Evolutionary conservation across 2,329 filamentous ascomycete genomes (phyloP).

Genomic region (Myotisia sp.): DNA sequence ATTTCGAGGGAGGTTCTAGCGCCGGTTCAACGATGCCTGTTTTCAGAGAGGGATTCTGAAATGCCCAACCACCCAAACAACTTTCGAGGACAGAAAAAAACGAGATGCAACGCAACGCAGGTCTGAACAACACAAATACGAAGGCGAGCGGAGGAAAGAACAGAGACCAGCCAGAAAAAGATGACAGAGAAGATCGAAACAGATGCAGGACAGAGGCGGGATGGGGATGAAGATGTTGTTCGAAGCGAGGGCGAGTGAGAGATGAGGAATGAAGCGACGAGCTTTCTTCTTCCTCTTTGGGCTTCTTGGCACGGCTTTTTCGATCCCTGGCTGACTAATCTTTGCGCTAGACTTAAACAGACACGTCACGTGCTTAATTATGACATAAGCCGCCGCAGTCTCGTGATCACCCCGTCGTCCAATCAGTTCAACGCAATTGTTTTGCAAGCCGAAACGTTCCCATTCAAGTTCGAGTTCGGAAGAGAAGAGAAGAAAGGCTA

Average conservation of each 20-base stretch:
- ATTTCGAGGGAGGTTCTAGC: conserved; percentile 18
- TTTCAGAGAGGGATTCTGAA: conserved; percentile 1
- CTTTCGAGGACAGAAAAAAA: conserved; percentile 5
- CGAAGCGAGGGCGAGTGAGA: conserved; percentile 5
- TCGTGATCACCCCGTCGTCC: too few relatives aligned
- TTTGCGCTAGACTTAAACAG: conserved; percentile 7
- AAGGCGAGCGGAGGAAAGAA: conserved; percentile 3
- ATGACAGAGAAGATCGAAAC: conserved; percentile 16
- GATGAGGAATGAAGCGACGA: conserved; percentile 13
- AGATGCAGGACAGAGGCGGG: conserved; percentile 6
- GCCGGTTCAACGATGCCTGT: not conserved
- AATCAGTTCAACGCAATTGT: too few relatives aligned
- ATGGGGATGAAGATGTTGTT: conserved; percentile 5
- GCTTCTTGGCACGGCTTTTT: conserved; percentile 6
- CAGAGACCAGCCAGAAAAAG: conserved; percentile 11
- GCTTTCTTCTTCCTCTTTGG: conserved; percentile 8
- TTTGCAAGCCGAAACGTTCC: too few relatives aligned
- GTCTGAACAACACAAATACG: conserved; percentile 1
- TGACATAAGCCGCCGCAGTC: too few relatives aligned
- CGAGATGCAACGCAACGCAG: conserved; percentile 1
- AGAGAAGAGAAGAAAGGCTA: too few relatives aligned
- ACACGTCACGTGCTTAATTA: conserved; percentile 12
- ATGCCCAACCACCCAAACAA: too few relatives aligned
- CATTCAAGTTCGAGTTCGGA: too few relatives aligned
- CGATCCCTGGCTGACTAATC: conserved; percentile 13